Evolutionary conservation across 2,329 filamentous ascomycete genomes (phyloP), one percentile per base, ranked within the genome.

Genomic region (Xylaria multiplex): DNA sequence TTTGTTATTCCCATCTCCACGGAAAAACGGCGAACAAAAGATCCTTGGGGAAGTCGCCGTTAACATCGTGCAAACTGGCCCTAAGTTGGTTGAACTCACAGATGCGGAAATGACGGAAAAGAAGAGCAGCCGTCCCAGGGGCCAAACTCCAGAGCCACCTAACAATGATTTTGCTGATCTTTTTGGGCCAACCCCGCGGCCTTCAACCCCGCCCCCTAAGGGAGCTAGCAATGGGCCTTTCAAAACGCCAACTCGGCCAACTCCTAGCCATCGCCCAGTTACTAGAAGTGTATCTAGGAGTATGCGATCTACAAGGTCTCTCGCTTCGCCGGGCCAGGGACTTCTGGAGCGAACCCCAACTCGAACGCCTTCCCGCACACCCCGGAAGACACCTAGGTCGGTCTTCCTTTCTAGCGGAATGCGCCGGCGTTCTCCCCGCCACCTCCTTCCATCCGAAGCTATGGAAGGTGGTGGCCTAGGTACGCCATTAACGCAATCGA

Each of bases 1-100:
- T 64, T 79, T 94, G 2, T 82, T 96, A 0, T 96, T 96, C 73
- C 91, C 92, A 0, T 93, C 91, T 0, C 92, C 92, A 2, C 85
- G 89, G 49, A 91, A 90, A 70, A 86, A 88, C 35, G 86, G 85
- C 42, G 82, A 87, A 52, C 80, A 84, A 1, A 92, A 88, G 74
- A 84, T 86, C 24, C 81, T 92, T 2, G 84, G 85, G 55, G 87
- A 90, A 71, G 76, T 87, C 46, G 78, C 82, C 14, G 79, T 84
- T 16, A 90, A 89, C 70, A 75, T 83, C 58, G 80, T 85, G 48
- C 81, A 84, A 65, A 80, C 81, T 3, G 73, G 78, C 16, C 74
- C 79, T 2, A 79, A 81, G 27, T 75, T 75, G 40, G 76, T 78
- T 40, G 76, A 76, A 24, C 71, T 76, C 19, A 83, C 81, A 72